Evolutionary conservation across 2,329 filamentous ascomycete genomes (phyloP).

Genomic region (Colletotrichum eleusines): DNA sequence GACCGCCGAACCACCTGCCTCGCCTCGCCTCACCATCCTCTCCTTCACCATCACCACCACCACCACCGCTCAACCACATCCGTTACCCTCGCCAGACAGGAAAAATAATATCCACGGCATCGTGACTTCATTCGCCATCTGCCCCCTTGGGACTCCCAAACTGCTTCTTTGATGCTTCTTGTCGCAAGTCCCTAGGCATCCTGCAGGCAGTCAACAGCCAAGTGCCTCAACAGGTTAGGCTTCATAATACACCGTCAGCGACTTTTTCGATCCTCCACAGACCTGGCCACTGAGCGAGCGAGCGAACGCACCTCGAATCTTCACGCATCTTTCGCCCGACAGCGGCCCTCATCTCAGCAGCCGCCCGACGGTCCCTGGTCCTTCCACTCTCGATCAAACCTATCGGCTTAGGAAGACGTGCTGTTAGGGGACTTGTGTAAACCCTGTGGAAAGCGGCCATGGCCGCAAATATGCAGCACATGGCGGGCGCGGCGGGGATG

Average conservation of each 20-base stretch:
- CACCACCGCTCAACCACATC: background rate
- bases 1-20: conserved; percentile 19
- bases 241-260: background rate
- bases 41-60: background rate
- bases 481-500: conserved; percentile 62
- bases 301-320: background rate
- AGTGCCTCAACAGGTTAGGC: conserved; percentile 42
- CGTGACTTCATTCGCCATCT: background rate
- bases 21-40: conserved; percentile 15
- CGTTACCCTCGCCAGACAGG: background rate
- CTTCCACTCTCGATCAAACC: conserved; percentile 33
- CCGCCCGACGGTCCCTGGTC: conserved; percentile 20
- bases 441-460: conserved; percentile 59
- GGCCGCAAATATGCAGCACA: conserved; percentile 71
- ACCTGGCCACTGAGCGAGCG: background rate
- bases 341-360: conserved; percentile 20
- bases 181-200: conserved; percentile 49
- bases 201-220: conserved; percentile 46
- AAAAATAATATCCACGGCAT: background rate
- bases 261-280: conserved; percentile 2
- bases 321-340: background rate
- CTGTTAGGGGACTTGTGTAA: conserved; percentile 34
- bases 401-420: conserved; percentile 8
- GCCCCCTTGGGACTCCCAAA: background rate
- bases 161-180: conserved; percentile 49